Base-by-base conservation (phyloP, 345 rosid genomes). In the Noccaea bulbosa region DNA sequence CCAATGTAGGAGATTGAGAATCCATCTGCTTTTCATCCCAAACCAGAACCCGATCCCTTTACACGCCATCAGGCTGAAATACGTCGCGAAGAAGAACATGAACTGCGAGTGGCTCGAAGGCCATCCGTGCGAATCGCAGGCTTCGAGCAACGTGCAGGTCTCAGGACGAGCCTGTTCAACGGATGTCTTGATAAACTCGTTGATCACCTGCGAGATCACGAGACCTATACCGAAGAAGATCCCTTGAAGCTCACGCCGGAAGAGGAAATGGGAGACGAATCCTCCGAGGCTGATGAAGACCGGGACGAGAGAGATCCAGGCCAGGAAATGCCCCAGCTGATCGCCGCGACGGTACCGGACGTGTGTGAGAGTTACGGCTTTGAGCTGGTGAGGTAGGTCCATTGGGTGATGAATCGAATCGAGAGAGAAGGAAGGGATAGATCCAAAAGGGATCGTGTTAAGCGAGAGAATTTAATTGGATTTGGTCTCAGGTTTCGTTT, bases 71-170 rank as follows among this genome's bases (percentile, higher is more conserved):
- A 94, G 74, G 11, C 86, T 81, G 47, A 78, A 80, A 62, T 92
- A 94, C 0, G 79, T 79, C 0, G 96, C 89, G 72, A 89, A 90
- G 77, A 94, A 92, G 85, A 89, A 94, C 93, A 92, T 85, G 81
- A 87, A 94, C 22, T 88, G 90, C 0, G 92, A 85, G 61, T 94
- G 99, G 58, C 98, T 91, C 3, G 99, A 94, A 1, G 99, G 99
- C 98, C 96, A 94, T 60, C 99, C 99, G 30, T 92, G 97, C 16
- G 97, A 94, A 70, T 94, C 99, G 70, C 99, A 94, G 83, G 78
- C 87, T 68, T 94, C 99, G 37, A 94, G 91, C 57, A 89, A 65
- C 2, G 74, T 84, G 38, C 99, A 94, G 1, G 96, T 88, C 62
- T 77, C 89, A 2, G 99, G 98, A 0, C 99, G 87, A 62, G 93